A percentile compares a stretch with the other conserved stretches of the same genome.
Evolutionary conservation across 768 basidiomycete species (phyloP).

Genomic region (Leccinum variicolor): DNA sequence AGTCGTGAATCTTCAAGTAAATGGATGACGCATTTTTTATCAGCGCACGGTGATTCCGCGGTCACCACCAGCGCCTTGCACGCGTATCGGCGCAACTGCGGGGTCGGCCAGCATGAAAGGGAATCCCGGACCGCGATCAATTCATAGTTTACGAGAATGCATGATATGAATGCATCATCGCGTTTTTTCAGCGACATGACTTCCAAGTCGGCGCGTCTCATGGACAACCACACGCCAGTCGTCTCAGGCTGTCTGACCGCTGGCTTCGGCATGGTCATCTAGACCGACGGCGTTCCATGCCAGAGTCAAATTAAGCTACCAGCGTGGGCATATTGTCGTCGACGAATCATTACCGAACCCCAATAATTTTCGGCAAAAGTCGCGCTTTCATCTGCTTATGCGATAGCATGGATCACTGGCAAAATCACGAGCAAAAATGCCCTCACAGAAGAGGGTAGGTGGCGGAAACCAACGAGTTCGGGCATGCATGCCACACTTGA

Average conservation of each 20-base stretch:
- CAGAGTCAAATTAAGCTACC: not conserved
- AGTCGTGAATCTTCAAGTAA: conserved; percentile 4
- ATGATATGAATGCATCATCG: not conserved
- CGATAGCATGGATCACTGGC: not conserved
- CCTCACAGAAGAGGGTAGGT: not conserved
- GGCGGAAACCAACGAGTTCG: not conserved
- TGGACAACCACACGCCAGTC: not conserved
- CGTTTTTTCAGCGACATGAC: not conserved
- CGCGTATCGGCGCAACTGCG: not conserved
- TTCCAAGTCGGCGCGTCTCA: not conserved
- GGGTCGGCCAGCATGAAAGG: not conserved
- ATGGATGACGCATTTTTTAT: not conserved
- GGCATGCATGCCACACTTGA: not conserved
- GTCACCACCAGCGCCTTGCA: not conserved
- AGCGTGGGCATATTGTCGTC: not conserved
- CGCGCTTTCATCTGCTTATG: not conserved
- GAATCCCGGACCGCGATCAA: not conserved
- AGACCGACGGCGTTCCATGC: not conserved
- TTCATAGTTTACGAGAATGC: not conserved
- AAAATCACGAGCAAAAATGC: not conserved
- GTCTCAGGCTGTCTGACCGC: not conserved
- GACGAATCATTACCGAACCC: not conserved
- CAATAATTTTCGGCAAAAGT: not conserved
- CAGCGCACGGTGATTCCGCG: conserved; percentile 1
- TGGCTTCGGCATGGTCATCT: not conserved